A percentile compares a stretch with the other conserved stretches of the same genome.
phyloP scores from a whole-genome alignment of 331 rosid genomes.

The Cydonia oblonga region DNA sequence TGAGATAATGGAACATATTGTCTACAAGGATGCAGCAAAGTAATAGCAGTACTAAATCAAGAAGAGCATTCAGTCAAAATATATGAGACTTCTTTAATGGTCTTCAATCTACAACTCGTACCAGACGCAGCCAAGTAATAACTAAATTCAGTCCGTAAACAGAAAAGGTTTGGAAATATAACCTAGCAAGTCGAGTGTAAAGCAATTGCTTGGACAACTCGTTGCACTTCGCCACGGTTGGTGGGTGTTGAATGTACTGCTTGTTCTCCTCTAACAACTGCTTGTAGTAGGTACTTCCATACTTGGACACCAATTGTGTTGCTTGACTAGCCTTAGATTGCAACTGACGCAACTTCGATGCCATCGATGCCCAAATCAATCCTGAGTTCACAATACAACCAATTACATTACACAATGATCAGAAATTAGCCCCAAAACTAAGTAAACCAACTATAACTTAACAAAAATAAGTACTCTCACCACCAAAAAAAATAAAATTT shows the following conservation, averaged over 20 bases:
- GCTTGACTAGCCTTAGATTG: slow-evolving; percentile 84
- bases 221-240: slow-evolving; percentile 79
- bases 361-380: slow-evolving; percentile 42
- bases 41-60: not conserved
- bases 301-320: slow-evolving; percentile 43
- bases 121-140: not conserved
- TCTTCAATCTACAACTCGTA: not conserved
- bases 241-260: slow-evolving; percentile 80
- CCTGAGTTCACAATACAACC: slow-evolving; percentile 3
- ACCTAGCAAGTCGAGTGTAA: slow-evolving; percentile 98
- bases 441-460: not conserved
- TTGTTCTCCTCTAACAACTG: slow-evolving; percentile 86
- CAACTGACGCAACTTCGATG: slow-evolving; percentile 65
- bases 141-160: not conserved
- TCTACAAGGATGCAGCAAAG: not conserved
- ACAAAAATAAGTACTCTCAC: not conserved
- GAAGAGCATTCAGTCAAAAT: not conserved
- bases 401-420: too few relatives aligned
- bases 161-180: not conserved
- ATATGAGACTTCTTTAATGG: not conserved
- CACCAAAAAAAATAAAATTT: not conserved
- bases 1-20: not conserved
- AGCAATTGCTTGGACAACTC: slow-evolving; percentile 66
- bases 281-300: slow-evolving; percentile 65
- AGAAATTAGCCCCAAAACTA: too few relatives aligned